Conservation (phyloP, 2,329 filamentous ascomycete genomes). For the Apiospora phragmitis region DNA sequence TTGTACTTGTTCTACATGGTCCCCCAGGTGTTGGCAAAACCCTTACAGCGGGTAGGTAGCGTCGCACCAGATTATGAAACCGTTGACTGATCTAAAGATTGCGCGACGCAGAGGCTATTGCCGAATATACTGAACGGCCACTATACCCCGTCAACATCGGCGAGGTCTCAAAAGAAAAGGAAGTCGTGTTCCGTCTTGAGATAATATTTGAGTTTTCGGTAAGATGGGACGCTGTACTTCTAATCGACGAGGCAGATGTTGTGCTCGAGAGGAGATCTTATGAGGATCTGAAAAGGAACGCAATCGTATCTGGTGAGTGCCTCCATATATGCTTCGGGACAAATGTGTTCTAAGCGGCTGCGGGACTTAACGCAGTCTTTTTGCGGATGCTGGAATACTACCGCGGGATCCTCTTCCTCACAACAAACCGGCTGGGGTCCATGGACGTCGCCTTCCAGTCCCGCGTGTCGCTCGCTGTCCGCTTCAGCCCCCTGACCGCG, state of each 20-base stretch:
- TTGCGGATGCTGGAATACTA: neutral
- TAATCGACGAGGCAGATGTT: conserved; percentile 36
- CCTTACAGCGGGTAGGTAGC: neutral
- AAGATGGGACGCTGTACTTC: conserved; percentile 25
- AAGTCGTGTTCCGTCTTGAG: conserved; percentile 20
- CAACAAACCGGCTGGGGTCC: neutral
- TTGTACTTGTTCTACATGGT: neutral
- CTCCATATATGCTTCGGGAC: no score
- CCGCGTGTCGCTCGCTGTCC: neutral
- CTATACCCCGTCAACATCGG: neutral
- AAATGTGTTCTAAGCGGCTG: neutral
- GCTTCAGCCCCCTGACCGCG: neutral
- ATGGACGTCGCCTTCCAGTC: neutral
- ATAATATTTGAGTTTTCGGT: conserved; percentile 17
- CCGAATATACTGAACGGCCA: neutral
- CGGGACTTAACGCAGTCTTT: neutral
- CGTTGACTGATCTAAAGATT: neutral
- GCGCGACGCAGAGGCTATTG: neutral
- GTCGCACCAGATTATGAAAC: neutral
- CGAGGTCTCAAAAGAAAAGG: neutral
- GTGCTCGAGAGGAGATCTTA: conserved; percentile 31
- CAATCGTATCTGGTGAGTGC: neutral
- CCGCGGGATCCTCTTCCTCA: neutral
- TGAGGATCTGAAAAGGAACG: conserved; percentile 28
- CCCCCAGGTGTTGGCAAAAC: neutral